Conservation (phyloP, 129 eudicot species). For the Flaveria bidentis region DNA sequence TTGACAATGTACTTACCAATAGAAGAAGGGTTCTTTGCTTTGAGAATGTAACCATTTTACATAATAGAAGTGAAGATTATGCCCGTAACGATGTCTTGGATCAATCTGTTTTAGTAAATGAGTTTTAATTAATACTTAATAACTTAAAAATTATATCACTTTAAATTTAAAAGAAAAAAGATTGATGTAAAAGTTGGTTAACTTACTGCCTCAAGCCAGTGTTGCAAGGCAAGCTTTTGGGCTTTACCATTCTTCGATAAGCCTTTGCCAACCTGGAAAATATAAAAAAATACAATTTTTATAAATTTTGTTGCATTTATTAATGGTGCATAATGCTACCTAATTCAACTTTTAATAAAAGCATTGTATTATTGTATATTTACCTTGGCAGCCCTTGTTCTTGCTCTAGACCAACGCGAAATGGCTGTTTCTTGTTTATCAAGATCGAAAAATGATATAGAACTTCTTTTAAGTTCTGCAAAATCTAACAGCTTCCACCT, state of each 20-base stretch:
- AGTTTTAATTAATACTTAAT: not conserved
- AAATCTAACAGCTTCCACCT: constrained; percentile 98
- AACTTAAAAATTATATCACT: not conserved
- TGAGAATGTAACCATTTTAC: constrained; percentile 77
- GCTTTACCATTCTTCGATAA: constrained; percentile 88
- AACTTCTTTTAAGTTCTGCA: constrained; percentile 91
- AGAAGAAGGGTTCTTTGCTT: constrained; percentile 94
- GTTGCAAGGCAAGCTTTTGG: constrained; percentile 91
- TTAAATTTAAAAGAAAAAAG: not conserved
- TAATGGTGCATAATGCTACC: not conserved
- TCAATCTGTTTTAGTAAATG: constrained; percentile 64
- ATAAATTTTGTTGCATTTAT: not conserved
- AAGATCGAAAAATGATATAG: constrained; percentile 85
- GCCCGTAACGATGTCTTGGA: constrained; percentile 99
- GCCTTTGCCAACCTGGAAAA: constrained; percentile 90
- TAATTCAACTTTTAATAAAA: not conserved
- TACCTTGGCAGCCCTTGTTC: constrained; percentile 98
- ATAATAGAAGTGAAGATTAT: constrained; percentile 87
- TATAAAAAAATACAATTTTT: not conserved
- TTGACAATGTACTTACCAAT: constrained; percentile 57
- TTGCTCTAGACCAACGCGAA: constrained; percentile 97
- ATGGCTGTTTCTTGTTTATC: constrained; percentile 90
- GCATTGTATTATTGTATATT: not conserved
- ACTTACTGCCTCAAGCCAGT: constrained; percentile 98
- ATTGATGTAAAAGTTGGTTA: not conserved